phyloP scores from a whole-genome alignment of 352 stramenopile species.

The Vaucheria bursata region DNA sequence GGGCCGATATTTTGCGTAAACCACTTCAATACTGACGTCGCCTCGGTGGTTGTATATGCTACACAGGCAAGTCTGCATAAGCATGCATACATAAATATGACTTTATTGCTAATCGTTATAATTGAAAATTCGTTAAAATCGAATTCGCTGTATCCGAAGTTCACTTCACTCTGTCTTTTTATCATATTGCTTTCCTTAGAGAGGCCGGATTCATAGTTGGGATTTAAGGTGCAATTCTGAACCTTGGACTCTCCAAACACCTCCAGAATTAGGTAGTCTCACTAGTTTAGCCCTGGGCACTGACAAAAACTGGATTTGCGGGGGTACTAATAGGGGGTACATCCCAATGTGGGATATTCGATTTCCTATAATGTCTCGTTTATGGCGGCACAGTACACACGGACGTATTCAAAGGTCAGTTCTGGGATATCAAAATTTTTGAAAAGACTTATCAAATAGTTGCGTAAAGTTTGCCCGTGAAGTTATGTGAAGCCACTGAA shows the following conservation, averaged over 20 bases:
- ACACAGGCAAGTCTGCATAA: constrained; percentile 65
- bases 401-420: constrained; percentile 29
- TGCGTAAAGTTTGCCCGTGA: too few species aligned
- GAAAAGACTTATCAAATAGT: too few species aligned
- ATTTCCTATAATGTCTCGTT: constrained; percentile 55
- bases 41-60: constrained; percentile 83
- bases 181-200: neutral
- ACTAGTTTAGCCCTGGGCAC: constrained; percentile 84
- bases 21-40: constrained; percentile 87
- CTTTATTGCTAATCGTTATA: too few species aligned
- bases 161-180: neutral
- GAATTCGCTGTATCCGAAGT: too few species aligned
- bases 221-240: constrained; percentile 78
- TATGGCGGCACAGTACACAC: constrained; percentile 40
- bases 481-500: too few species aligned
- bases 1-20: constrained; percentile 86
- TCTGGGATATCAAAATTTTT: too few species aligned
- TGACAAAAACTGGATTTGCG: constrained; percentile 72
- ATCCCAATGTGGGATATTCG: constrained; percentile 91
- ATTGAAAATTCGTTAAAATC: too few species aligned
- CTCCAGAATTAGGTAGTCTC: constrained; percentile 85
- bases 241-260: constrained; percentile 80
- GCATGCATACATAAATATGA: too few species aligned
- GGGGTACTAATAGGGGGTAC: constrained; percentile 83
- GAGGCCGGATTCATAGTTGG: constrained; percentile 58